phyloP scores from a whole-genome alignment of 2,329 filamentous ascomycete genomes.

The Ceratocystis destructans region DNA sequence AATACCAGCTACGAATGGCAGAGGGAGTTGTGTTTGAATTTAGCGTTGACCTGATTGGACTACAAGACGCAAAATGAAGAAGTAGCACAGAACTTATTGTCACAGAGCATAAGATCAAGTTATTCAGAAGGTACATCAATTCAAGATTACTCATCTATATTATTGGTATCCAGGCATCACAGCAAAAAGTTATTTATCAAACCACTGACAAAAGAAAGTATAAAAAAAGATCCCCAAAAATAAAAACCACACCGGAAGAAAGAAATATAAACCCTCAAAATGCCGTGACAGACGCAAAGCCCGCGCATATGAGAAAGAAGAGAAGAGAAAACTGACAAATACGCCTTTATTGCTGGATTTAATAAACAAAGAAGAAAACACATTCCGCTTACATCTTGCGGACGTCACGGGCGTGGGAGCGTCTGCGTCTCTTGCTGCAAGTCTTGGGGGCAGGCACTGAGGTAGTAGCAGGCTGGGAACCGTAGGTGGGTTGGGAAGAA shows the following conservation, averaged over 20 bases:
- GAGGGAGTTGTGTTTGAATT: slow-evolving; percentile 31
- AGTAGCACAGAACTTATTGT: background rate
- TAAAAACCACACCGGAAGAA: background rate
- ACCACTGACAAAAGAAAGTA: background rate
- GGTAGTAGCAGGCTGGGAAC: background rate
- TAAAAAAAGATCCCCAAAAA: background rate
- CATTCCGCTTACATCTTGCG: background rate
- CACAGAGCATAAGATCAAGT: background rate
- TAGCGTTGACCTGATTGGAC: background rate
- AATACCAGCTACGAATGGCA: slow-evolving; percentile 32
- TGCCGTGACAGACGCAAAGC: background rate
- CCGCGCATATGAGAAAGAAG: background rate
- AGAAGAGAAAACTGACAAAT: background rate
- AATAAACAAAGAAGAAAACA: background rate
- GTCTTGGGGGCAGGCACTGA: background rate
- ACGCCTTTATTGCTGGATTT: background rate
- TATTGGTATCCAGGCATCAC: background rate
- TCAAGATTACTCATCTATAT: background rate
- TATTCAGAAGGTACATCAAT: background rate
- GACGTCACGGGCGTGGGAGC: slow-evolving; percentile 12
- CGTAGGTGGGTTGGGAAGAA: background rate
- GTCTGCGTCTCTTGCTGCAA: slow-evolving; percentile 8
- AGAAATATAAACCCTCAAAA: slow-evolving; percentile 1
- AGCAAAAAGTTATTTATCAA: slow-evolving; percentile 1
- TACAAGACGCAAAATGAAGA: background rate